These are phyloP conservation scores for Botryotinia globosa DNA, from an alignment of 2,329 filamentous ascomycete genomes.

Conservation along the genomic window DNA sequence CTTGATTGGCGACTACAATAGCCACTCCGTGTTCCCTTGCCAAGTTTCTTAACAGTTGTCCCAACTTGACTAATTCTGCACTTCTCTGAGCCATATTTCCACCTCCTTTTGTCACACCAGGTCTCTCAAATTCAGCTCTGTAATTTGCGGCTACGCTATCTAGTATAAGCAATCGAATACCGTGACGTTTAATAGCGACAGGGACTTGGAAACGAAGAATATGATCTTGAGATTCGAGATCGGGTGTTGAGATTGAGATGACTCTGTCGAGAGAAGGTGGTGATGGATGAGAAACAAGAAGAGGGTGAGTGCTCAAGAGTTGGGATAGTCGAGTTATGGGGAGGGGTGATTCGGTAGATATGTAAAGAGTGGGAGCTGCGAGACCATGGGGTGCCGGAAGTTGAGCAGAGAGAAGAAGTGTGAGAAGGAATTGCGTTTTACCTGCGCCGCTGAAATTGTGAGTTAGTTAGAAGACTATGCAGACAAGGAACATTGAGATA, in stretches of 20 bases:
- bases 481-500: background rate
- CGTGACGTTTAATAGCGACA: constrained; percentile 71
- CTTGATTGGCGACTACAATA: constrained; percentile 91
- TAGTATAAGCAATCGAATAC: constrained; percentile 77
- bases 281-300: constrained; percentile 59
- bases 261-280: constrained; percentile 70
- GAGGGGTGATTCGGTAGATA: constrained; percentile 86
- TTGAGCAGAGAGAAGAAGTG: constrained; percentile 79
- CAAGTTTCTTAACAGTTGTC: constrained; percentile 70
- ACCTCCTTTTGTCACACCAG: constrained; percentile 39
- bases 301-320: constrained; percentile 66
- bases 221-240: constrained; percentile 93
- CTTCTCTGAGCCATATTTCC: constrained; percentile 73
- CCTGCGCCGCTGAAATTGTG: constrained; percentile 64
- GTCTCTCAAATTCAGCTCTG: constrained; percentile 78
- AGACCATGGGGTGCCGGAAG: constrained; percentile 70
- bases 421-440: constrained; percentile 91
- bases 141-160: constrained; percentile 97
- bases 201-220: constrained; percentile 92
- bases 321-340: constrained; percentile 79
- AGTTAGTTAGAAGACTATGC: constrained; percentile 2
- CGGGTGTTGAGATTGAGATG: constrained; percentile 77
- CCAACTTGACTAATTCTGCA: constrained; percentile 72
- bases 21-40: constrained; percentile 74
- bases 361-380: constrained; percentile 73